Evolutionary conservation across 2,329 filamentous ascomycete species (phyloP), one percentile per base, ranked within the genome.

Genomic region (Ambrosiella beaveri): DNA sequence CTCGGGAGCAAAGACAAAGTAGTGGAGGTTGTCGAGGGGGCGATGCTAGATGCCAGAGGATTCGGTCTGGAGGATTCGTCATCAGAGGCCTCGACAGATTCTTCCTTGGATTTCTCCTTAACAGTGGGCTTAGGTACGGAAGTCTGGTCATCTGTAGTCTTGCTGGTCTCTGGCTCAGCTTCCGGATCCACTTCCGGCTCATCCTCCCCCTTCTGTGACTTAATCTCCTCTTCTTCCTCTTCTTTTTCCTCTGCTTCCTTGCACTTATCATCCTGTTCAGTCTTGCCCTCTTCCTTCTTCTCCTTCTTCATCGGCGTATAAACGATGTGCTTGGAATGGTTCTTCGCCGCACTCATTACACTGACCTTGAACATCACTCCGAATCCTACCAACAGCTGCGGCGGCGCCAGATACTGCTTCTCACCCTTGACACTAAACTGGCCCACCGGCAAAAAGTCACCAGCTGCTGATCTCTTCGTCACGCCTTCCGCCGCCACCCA

Each of bases 401-500:
- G 85, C 1, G 93, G 91, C 0, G 91, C 87, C 40, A 98, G 70
- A 64, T 86, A 93, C 65, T 95, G 95, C 73, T 96, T 97, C 71
- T 86, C 85, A 1, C 90, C 91, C 41, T 80, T 79, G 53, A 96
- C 76, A 69, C 84, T 80, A 68, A 98, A 96, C 62, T 80, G 80
- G 15, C 91, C 93, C 0, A 79, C 75, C 0, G 82, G 79, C 6
- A 98, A 71, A 64, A 87, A 91, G 63, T 94, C 90, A 27, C 91
- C 91, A 0, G 79, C 81, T 0, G 82, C 76, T 0, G 85, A 84
- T 39, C 82, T 87, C 71, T 97, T 97, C 8, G 86, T 88, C 0
- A 98, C 88, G 68, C 97, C 90, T 57, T 91, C 84, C 1, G 87
- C 85, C 62, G 84, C 82, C 0, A 94, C 91, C 93, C 93, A 98